phyloP scores from a whole-genome alignment of 805 yeast genomes.

The Candida lessepsii region DNA sequence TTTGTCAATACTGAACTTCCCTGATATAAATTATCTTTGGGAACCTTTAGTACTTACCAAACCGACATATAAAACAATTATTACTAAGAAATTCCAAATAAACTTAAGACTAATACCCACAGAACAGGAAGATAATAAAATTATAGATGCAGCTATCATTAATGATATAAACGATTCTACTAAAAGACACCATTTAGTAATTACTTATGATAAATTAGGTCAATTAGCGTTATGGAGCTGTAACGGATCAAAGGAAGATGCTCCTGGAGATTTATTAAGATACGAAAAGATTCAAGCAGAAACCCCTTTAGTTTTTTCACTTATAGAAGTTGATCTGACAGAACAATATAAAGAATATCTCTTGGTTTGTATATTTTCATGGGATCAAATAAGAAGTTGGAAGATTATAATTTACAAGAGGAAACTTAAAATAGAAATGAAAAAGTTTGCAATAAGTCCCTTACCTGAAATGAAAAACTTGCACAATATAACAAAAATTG shows the following conservation, averaged over 20 bases:
- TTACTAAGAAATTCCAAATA: conserved; percentile 34
- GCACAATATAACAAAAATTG: conserved; percentile 50
- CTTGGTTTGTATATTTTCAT: conserved; percentile 8
- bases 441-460: conserved; percentile 32
- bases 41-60: conserved; percentile 32
- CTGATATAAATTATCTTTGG: conserved; percentile 41
- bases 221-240: conserved; percentile 64
- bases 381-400: conserved; percentile 27
- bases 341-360: conserved; percentile 10
- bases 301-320: conserved; percentile 11
- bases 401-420: conserved; percentile 51
- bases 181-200: conserved; percentile 31
- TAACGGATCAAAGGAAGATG: conserved; percentile 29
- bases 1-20: conserved; percentile 39
- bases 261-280: conserved; percentile 26
- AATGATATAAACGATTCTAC: conserved; percentile 27
- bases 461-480: conserved; percentile 40
- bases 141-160: conserved; percentile 32
- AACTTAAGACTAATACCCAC: conserved; percentile 14
- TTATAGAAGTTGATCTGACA: conserved; percentile 10
- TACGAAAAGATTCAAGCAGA: not conserved
- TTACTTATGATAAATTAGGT: conserved; percentile 31
- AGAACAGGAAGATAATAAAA: conserved; percentile 12
- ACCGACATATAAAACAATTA: conserved; percentile 20
- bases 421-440: conserved; percentile 24